A percentile compares a stretch with the other conserved stretches of the same genome.
Evolutionary conservation across 2,329 filamentous ascomycete species (phyloP).

Genomic region (Eurotiales sp.): DNA sequence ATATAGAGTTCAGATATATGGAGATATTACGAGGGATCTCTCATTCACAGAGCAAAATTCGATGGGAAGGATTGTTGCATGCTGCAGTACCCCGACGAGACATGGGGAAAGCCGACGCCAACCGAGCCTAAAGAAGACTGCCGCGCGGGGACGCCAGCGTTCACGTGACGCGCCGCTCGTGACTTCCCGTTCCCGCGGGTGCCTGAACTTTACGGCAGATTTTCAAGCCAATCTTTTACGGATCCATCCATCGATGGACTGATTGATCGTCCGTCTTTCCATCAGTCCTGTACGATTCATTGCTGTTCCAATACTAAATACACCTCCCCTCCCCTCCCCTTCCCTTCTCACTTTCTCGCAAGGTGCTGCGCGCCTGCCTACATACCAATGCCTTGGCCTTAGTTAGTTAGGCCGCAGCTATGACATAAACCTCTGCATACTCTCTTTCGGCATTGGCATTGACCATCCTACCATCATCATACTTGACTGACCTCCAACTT

Average conservation of each 20-base stretch:
- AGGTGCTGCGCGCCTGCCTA: slow-evolving; percentile 6
- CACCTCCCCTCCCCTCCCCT: background rate
- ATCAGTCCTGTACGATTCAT: no score
- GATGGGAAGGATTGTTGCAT: background rate
- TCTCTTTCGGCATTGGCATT: no score
- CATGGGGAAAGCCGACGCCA: slow-evolving; percentile 13
- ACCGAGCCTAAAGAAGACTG: slow-evolving; percentile 7
- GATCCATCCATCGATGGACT: no score
- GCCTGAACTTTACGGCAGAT: background rate
- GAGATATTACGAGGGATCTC: background rate
- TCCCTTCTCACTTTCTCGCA: background rate
- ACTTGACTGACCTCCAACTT: no score
- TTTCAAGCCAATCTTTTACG: no score
- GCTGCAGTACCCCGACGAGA: background rate
- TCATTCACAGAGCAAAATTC: background rate
- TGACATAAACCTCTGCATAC: background rate
- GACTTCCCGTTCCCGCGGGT: no score
- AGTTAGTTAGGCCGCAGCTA: background rate
- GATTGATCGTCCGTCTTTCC: no score
- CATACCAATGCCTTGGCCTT: background rate
- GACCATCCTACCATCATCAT: no score
- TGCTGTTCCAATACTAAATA: no score
- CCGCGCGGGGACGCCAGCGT: background rate
- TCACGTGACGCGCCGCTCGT: background rate
- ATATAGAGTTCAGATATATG: background rate